phyloP scores from a whole-genome alignment of 208 protist species.

The Endotrypanum monterogeii region DNA sequence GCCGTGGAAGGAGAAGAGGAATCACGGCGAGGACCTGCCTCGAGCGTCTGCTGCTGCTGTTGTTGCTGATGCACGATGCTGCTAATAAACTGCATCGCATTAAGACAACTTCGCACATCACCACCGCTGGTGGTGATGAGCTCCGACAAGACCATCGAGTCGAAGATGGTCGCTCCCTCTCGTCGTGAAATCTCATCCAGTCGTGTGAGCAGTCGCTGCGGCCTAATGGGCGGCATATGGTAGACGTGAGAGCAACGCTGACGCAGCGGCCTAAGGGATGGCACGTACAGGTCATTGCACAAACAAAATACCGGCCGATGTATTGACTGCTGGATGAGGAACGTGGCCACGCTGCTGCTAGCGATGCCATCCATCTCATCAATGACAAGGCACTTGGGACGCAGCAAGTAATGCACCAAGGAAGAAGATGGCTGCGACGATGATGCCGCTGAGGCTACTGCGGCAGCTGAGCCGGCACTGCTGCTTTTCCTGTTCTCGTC shows the following conservation, averaged over 20 bases:
- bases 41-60: slow-evolving; percentile 8
- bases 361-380: slow-evolving; percentile 92
- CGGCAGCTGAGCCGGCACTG: not conserved
- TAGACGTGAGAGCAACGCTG: slow-evolving; percentile 54
- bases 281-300: slow-evolving; percentile 87
- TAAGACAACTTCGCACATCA: slow-evolving; percentile 87
- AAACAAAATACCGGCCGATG: slow-evolving; percentile 85
- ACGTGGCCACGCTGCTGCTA: slow-evolving; percentile 56
- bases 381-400: slow-evolving; percentile 86
- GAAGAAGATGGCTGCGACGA: slow-evolving; percentile 18
- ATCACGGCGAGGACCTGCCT: not conserved
- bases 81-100: slow-evolving; percentile 83
- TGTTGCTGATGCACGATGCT: slow-evolving; percentile 15
- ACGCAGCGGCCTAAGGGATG: slow-evolving; percentile 68
- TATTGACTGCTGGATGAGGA: slow-evolving; percentile 52
- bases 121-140: slow-evolving; percentile 64
- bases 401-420: slow-evolving; percentile 60
- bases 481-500: not conserved
- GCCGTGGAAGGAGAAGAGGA: not conserved
- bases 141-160: slow-evolving; percentile 53
- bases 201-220: slow-evolving; percentile 65
- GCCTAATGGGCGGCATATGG: slow-evolving; percentile 65
- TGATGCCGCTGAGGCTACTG: not conserved
- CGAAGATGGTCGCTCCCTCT: slow-evolving; percentile 37
- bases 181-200: slow-evolving; percentile 55